These are phyloP conservation scores for Galium porrigens DNA, from an alignment of 305 asterid genomes.

Conservation along the genomic window DNA sequence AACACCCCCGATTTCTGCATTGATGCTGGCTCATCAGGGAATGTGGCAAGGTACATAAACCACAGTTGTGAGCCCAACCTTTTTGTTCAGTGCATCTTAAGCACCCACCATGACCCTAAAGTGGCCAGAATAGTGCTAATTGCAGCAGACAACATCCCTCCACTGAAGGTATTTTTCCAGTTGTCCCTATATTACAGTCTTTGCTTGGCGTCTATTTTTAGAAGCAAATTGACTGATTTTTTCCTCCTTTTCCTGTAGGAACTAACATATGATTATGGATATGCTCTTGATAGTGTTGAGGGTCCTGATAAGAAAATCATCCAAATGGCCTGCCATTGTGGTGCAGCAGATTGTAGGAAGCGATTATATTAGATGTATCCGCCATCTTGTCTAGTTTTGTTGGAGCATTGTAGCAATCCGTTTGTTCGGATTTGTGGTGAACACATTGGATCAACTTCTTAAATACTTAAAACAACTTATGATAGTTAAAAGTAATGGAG, in stretches of 20 bases:
- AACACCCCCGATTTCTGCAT: constrained; percentile 62
- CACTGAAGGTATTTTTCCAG: constrained; percentile 29
- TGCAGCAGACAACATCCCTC: constrained; percentile 83
- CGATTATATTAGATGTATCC: constrained; percentile 32
- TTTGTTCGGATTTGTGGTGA: not conserved
- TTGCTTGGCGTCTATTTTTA: not conserved
- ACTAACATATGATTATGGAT: constrained; percentile 67
- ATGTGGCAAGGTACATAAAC: constrained; percentile 60
- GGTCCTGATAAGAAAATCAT: constrained; percentile 49
- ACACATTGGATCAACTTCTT: not conserved
- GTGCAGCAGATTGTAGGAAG: constrained; percentile 55
- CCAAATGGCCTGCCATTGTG: constrained; percentile 52
- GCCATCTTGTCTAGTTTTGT: not conserved
- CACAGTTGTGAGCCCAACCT: constrained; percentile 82
- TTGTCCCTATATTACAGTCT: not conserved
- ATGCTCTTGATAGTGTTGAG: constrained; percentile 54
- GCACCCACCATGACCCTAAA: constrained; percentile 50
- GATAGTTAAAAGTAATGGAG: not conserved
- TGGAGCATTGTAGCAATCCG: too few relatives aligned
- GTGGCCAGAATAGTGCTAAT: constrained; percentile 56
- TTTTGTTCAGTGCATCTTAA: constrained; percentile 74
- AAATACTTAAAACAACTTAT: not conserved
- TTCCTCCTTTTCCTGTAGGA: constrained; percentile 31
- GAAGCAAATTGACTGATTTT: not conserved
- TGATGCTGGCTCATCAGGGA: constrained; percentile 64